Evolutionary conservation across 2,329 filamentous ascomycete species (phyloP).

Genomic region (Aspergillus melleus): DNA sequence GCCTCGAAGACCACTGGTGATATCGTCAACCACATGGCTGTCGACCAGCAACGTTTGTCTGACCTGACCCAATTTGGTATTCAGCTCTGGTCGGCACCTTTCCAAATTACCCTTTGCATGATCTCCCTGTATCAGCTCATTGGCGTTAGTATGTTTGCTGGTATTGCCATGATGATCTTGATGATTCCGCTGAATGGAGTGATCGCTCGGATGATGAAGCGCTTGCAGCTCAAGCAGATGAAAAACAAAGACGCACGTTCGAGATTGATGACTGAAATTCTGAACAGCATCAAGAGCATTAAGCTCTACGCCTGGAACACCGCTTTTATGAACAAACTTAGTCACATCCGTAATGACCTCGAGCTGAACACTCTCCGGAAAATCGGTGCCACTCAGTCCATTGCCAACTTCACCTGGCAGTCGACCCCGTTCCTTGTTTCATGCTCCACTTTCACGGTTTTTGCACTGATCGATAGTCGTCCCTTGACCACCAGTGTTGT

Average conservation of each 20-base stretch:
- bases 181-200: slow-evolving; percentile 97
- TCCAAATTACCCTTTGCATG: slow-evolving; percentile 96
- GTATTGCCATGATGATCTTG: slow-evolving; percentile 89
- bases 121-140: slow-evolving; percentile 92
- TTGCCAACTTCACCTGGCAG: slow-evolving; percentile 98
- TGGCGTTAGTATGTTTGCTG: slow-evolving; percentile 91
- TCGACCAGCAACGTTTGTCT: slow-evolving; percentile 92
- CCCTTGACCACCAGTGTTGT: slow-evolving; percentile 93
- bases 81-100: slow-evolving; percentile 93
- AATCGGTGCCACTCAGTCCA: slow-evolving; percentile 89
- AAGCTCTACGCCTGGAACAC: slow-evolving; percentile 98
- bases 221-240: slow-evolving; percentile 93
- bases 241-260: slow-evolving; percentile 97
- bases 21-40: slow-evolving; percentile 99
- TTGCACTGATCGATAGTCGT: slow-evolving; percentile 77
- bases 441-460: slow-evolving; percentile 93
- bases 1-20: slow-evolving; percentile 89
- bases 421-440: slow-evolving; percentile 97
- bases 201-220: slow-evolving; percentile 91
- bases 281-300: slow-evolving; percentile 99
- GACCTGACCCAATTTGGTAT: slow-evolving; percentile 94
- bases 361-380: slow-evolving; percentile 94
- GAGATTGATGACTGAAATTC: slow-evolving; percentile 90
- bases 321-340: slow-evolving; percentile 97
- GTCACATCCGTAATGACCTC: slow-evolving; percentile 91